These are phyloP conservation scores for Madurella mycetomatis DNA, from an alignment of 2,329 filamentous ascomycete genomes.

Conservation along the genomic window DNA sequence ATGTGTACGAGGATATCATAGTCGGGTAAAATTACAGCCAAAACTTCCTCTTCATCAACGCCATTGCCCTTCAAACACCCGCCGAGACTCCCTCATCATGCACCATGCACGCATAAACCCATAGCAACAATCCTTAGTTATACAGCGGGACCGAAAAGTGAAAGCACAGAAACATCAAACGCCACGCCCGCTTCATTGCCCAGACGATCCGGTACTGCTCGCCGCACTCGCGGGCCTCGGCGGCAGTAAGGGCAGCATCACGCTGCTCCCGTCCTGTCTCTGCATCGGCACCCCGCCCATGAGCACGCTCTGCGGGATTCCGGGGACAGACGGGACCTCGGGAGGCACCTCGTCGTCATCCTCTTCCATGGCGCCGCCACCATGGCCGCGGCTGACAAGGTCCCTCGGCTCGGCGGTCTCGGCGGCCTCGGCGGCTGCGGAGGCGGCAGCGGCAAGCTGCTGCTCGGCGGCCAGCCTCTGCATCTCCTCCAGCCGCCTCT, in stretches of 20 bases:
- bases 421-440: slow-evolving; percentile 15
- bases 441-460: slow-evolving; percentile 26
- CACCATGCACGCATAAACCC: not conserved
- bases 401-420: slow-evolving; percentile 9
- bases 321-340: slow-evolving; percentile 18
- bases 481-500: slow-evolving; percentile 49
- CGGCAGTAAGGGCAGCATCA: slow-evolving; percentile 34
- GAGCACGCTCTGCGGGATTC: slow-evolving; percentile 23
- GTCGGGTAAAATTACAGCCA: not conserved
- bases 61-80: not conserved
- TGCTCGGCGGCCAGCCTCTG: slow-evolving; percentile 43
- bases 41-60: slow-evolving; percentile 3
- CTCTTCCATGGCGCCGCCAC: slow-evolving; percentile 5
- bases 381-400: not conserved
- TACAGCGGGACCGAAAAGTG: not conserved
- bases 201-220: slow-evolving; percentile 37
- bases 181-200: slow-evolving; percentile 20
- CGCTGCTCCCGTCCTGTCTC: slow-evolving; percentile 30
- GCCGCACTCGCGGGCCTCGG: slow-evolving; percentile 37
- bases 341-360: slow-evolving; percentile 20
- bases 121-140: not conserved
- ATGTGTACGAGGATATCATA: slow-evolving; percentile 8
- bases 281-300: slow-evolving; percentile 44
- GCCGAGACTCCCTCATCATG: slow-evolving; percentile 1
- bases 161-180: not conserved